Conservation (phyloP, 2,329 filamentous ascomycete species). For the Venturiaceae sp. region DNA sequence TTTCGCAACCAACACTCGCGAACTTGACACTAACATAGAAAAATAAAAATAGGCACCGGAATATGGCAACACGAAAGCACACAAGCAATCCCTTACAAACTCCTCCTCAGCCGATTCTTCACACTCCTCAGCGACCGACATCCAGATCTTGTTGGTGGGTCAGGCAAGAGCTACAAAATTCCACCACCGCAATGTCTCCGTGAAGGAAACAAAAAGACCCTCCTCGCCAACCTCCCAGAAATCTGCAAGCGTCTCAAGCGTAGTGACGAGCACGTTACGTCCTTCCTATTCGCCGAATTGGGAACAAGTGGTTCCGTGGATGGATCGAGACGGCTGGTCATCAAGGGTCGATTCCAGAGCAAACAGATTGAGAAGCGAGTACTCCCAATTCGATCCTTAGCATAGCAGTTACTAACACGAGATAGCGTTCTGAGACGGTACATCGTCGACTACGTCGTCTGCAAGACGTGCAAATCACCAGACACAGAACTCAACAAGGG, state of each 20-base stretch:
- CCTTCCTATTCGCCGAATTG: constrained; percentile 95
- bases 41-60: constrained; percentile 76
- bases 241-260: constrained; percentile 99
- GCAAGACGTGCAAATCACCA: constrained; percentile 93
- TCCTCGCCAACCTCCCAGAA: constrained; percentile 97
- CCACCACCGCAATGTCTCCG: constrained; percentile 96
- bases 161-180: constrained; percentile 96
- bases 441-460: constrained; percentile 89
- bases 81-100: constrained; percentile 70
- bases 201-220: constrained; percentile 99
- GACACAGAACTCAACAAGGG: constrained; percentile 97
- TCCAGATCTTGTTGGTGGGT: constrained; percentile 84
- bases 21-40: too few species aligned
- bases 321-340: constrained; percentile 84
- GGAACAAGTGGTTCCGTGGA: constrained; percentile 95
- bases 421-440: constrained; percentile 7
- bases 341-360: constrained; percentile 99
- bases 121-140: constrained; percentile 89
- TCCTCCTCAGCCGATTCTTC: constrained; percentile 89
- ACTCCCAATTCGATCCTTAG: neutral
- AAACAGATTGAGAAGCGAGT: constrained; percentile 96
- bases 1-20: neutral
- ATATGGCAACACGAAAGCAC: constrained; percentile 80
- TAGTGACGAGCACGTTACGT: constrained; percentile 92
- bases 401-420: neutral